Base-by-base conservation (phyloP, 768 basidiomycete genomes). In the Mycena belliarum region DNA sequence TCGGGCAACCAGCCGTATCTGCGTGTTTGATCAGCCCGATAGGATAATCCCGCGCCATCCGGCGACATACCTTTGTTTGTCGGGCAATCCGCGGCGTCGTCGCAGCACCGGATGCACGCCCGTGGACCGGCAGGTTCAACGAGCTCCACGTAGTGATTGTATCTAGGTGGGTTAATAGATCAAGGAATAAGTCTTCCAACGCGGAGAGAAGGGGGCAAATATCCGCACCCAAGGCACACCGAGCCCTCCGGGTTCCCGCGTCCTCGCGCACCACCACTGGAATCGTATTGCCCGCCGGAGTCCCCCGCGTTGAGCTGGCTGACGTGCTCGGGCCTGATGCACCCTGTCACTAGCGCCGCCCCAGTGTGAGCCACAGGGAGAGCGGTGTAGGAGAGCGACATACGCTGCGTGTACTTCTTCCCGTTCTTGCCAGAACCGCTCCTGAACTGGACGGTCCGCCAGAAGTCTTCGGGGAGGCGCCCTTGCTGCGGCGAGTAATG, bases 91-190 rank as follows among this genome's bases (percentile, higher is more conserved):
- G 65, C 68, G 6, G 68, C 63, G 48, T 74, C 70, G 55, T 74
- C 69, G 56, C 72, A 74, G 63, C 72, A 74, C 60, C 69, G 68
- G 65, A 74, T 71, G 66, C 72, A 74, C 18, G 72, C 72, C 5
- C 72, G 66, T 12, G 57, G 61, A 23, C 61, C 68, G 16, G 61
- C 57, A 2, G 72, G 72, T 59, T 74, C 72, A 25, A 74, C 67
- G 33, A 74, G 52, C 52, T 74, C 72, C 42, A 74, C 70, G 57
- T 73, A 74, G 60, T 74, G 72, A 20, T 72, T 72, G 63, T 73
- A 74, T 5, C 67, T 67, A 14, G 16, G 23, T 10, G 37, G 18
- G 10, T 32, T 32, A n/a, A n/a, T n/a, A n/a, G n/a, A n/a, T n/a
- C n/a, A 40, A 20, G 37, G 37, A 32, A 35, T 16, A 16, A 28